phyloP scores from a whole-genome alignment of 208 protist species.

The Leishmania martiniquensis region DNA sequence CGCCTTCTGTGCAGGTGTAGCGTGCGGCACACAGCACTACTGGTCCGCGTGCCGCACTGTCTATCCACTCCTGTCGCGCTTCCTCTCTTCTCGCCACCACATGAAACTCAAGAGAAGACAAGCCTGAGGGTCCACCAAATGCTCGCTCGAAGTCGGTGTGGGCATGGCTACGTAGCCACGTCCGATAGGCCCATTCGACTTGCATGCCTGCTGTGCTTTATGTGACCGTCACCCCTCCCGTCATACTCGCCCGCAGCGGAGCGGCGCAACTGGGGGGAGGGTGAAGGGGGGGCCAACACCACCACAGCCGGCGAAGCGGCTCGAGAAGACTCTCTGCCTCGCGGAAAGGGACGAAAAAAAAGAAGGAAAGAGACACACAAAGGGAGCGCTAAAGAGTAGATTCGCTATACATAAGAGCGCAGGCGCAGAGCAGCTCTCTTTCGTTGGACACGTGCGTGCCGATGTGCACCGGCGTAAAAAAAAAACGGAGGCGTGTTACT shows the following conservation, averaged over 20 bases:
- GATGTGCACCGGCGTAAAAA: not conserved
- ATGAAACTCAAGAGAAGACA: not conserved
- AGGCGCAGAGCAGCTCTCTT: not conserved
- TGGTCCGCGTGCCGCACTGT: not conserved
- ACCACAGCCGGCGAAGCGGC: not conserved
- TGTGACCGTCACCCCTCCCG: not conserved
- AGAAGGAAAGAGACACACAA: no score
- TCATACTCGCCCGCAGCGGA: not conserved
- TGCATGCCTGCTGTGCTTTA: not conserved
- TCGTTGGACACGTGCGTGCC: not conserved
- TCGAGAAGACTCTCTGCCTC: not conserved
- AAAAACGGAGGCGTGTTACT: not conserved
- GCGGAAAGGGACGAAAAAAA: constrained; percentile 17
- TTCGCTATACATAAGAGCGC: not conserved
- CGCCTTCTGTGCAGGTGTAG: not conserved
- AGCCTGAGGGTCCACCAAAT: not conserved
- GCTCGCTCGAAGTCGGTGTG: not conserved
- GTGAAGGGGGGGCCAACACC: not conserved
- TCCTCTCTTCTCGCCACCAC: not conserved
- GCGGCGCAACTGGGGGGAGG: not conserved
- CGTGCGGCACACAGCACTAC: not conserved
- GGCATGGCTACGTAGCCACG: not conserved
- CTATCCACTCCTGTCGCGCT: not conserved
- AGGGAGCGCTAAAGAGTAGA: not conserved
- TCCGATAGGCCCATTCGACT: not conserved